Evolutionary conservation across 306 rosid genomes (phyloP).

Genomic region (Biancaea sappan): DNA sequence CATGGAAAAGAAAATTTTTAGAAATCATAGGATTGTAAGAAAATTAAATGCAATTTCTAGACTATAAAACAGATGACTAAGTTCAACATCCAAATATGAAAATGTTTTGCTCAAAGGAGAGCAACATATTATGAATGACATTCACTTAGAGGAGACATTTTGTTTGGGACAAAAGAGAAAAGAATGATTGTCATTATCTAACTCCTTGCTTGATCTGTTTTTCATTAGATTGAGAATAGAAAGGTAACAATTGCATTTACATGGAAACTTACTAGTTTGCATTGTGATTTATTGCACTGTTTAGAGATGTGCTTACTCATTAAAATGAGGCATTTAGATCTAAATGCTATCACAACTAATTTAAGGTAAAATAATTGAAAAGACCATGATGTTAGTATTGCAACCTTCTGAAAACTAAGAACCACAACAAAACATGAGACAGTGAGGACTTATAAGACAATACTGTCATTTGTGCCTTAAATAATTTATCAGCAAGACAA

Average conservation of each 20-base stretch:
- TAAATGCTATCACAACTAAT: neutral
- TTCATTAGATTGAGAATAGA: neutral
- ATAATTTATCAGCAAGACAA: neutral
- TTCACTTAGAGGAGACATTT: constrained; percentile 4
- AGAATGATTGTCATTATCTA: neutral
- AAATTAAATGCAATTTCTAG: constrained; percentile 2
- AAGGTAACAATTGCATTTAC: constrained; percentile 11
- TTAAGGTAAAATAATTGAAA: neutral
- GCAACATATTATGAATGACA: constrained; percentile 4
- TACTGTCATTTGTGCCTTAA: neutral
- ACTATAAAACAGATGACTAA: neutral
- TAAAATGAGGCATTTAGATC: neutral
- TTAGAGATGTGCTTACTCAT: no score
- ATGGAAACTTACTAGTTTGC: neutral
- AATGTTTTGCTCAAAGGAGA: constrained; percentile 11
- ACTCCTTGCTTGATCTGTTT: neutral
- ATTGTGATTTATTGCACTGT: constrained; percentile 1
- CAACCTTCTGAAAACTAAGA: neutral
- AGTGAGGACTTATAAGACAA: constrained; percentile 26
- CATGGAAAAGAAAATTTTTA: constrained; percentile 14
- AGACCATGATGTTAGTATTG: neutral
- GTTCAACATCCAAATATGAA: constrained; percentile 18
- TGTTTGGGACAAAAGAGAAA: neutral
- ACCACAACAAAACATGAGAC: neutral
- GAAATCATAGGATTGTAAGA: neutral